phyloP scores from a whole-genome alignment of 2,329 filamentous ascomycete species.

The Colletotrichum truncatum region DNA sequence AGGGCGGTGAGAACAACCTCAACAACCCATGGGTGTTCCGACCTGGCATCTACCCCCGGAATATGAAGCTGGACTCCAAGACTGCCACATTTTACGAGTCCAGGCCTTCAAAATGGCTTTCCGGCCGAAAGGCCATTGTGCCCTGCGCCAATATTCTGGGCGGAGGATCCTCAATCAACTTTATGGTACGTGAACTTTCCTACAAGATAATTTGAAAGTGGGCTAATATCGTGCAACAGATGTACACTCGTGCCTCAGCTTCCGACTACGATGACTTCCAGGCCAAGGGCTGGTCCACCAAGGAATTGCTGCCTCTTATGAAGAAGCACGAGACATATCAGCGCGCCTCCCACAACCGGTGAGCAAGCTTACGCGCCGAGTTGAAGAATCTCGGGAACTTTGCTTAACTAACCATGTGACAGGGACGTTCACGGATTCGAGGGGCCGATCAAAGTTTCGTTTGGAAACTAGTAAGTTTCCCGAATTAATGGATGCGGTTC shows the following conservation, averaged over 20 bases:
- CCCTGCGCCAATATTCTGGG: slow-evolving; percentile 78
- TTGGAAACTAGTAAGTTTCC: slow-evolving; percentile 70
- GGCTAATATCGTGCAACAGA: slow-evolving; percentile 50
- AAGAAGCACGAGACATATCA: slow-evolving; percentile 85
- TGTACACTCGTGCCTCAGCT: slow-evolving; percentile 77
- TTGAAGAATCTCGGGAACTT: not conserved
- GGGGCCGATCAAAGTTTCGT: slow-evolving; percentile 84
- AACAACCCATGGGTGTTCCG: slow-evolving; percentile 84
- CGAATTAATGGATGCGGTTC: not conserved
- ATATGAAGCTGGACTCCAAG: slow-evolving; percentile 83
- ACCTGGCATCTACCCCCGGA: slow-evolving; percentile 79
- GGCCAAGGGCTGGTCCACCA: slow-evolving; percentile 80
- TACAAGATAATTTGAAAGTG: not conserved
- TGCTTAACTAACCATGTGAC: not conserved
- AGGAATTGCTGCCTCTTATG: slow-evolving; percentile 80
- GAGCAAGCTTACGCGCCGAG: slow-evolving; percentile 13
- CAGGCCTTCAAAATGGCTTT: slow-evolving; percentile 76
- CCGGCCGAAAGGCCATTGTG: slow-evolving; percentile 77
- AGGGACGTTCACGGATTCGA: slow-evolving; percentile 79
- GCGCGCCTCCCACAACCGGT: slow-evolving; percentile 67
- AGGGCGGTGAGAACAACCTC: slow-evolving; percentile 76
- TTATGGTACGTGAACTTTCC: slow-evolving; percentile 62
- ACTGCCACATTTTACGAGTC: slow-evolving; percentile 86
- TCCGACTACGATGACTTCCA: slow-evolving; percentile 84
- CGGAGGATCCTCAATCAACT: slow-evolving; percentile 80